phyloP scores from a whole-genome alignment of 306 rosid genomes.

The Inga oerstediana region DNA sequence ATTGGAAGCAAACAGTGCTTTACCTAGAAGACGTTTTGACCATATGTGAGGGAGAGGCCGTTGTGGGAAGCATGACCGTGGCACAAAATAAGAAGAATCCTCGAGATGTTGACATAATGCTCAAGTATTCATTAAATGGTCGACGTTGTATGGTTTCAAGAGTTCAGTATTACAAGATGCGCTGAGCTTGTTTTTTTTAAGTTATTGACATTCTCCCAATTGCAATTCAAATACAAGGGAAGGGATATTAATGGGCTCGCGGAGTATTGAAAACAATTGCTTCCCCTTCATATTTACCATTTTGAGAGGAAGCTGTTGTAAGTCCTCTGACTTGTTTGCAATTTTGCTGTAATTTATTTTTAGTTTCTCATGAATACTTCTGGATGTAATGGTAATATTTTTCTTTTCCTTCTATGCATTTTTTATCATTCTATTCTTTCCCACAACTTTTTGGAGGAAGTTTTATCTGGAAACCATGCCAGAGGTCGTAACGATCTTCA shows the following conservation, averaged over 20 bases:
- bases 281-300: not conserved
- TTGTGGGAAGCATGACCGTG: conserved; percentile 77
- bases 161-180: conserved; percentile 87
- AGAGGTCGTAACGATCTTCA: not conserved
- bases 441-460: not conserved
- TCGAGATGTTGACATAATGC: conserved; percentile 83
- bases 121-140: conserved; percentile 81
- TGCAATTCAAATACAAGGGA: conserved; percentile 17
- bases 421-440: not conserved
- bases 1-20: conserved; percentile 98
- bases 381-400: conserved; percentile 41
- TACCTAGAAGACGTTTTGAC: conserved; percentile 92
- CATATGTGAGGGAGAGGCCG: conserved; percentile 82
- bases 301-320: conserved; percentile 3
- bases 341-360: conserved; percentile 34
- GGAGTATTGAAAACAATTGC: conserved; percentile 32
- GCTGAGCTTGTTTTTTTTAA: conserved; percentile 38
- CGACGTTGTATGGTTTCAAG: conserved; percentile 60
- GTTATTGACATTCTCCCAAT: not conserved
- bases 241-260: conserved; percentile 26
- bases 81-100: conserved; percentile 87
- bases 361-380: conserved; percentile 17
- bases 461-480: not conserved
- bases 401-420: conserved; percentile 28
- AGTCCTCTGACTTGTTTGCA: conserved; percentile 27